A percentile compares a stretch with the other conserved stretches of the same genome.
Evolutionary conservation across 768 basidiomycete species (phyloP).

Genomic region (Lepiota venenata): DNA sequence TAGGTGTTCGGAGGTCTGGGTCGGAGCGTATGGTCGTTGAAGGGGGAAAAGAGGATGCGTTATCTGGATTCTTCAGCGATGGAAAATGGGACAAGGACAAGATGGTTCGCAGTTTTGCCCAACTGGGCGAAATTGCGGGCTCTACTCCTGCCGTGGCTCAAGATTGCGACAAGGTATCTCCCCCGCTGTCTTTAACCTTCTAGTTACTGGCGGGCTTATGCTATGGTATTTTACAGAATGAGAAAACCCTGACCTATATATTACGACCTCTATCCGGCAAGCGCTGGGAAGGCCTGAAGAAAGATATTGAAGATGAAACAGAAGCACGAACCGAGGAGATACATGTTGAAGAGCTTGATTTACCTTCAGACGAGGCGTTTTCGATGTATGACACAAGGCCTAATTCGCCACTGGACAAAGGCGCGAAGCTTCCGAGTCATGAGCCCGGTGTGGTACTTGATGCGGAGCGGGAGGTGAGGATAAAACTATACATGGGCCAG

Average conservation of each 20-base stretch:
- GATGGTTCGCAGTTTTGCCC: conserved; percentile 77
- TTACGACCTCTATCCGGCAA: conserved; percentile 44
- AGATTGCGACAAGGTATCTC: conserved; percentile 30
- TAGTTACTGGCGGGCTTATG: neutral
- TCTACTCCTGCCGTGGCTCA: conserved; percentile 27
- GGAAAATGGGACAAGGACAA: conserved; percentile 70
- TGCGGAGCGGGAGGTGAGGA: conserved; percentile 61
- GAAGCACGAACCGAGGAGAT: neutral
- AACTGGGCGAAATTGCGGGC: conserved; percentile 41
- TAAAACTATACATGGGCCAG: conserved; percentile 73
- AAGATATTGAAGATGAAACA: conserved; percentile 23
- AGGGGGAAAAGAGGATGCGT: conserved; percentile 25
- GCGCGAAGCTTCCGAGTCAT: neutral
- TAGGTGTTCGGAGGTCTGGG: conserved; percentile 17
- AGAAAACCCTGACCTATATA: conserved; percentile 38
- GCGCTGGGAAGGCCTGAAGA: conserved; percentile 37
- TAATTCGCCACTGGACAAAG: neutral
- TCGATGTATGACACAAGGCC: neutral
- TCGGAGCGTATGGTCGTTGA: conserved; percentile 26
- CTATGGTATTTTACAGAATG: conserved; percentile 25
- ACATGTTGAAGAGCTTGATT: neutral
- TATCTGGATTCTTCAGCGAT: conserved; percentile 43
- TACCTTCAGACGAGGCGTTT: neutral
- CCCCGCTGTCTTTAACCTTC: neutral
- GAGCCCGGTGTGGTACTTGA: conserved; percentile 55